phyloP scores from a whole-genome alignment of 1,284 basidiomycete species.

The Pseudomicrostroma phylloplanum region DNA sequence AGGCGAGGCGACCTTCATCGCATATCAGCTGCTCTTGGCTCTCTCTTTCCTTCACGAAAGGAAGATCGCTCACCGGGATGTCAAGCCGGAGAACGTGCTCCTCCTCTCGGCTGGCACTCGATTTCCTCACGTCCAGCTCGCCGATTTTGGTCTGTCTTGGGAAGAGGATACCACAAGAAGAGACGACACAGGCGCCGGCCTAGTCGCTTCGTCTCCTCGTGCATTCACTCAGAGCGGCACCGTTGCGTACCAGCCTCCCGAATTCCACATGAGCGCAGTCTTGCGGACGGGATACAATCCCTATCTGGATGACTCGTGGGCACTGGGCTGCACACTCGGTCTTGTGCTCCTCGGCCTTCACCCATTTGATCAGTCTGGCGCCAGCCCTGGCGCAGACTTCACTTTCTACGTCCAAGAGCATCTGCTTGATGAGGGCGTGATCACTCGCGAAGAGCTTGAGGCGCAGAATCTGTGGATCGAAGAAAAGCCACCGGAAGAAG shows the following conservation, averaged over 20 bases:
- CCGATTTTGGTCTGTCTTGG: conserved; percentile 11
- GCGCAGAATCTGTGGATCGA: too few species aligned
- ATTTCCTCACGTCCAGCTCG: conserved; percentile 5
- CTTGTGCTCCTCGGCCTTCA: not conserved
- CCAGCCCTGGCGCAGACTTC: too few species aligned
- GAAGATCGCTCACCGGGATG: conserved; percentile 6
- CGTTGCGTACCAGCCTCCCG: not conserved
- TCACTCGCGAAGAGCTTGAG: too few species aligned
- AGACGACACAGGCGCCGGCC: not conserved
- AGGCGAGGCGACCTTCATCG: conserved; percentile 2
- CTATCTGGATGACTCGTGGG: not conserved
- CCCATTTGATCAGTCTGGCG: too few species aligned
- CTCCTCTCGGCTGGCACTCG: not conserved
- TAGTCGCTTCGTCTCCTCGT: not conserved
- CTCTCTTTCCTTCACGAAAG: conserved; percentile 1
- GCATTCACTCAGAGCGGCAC: not conserved
- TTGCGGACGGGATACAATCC: not conserved
- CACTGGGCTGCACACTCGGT: not conserved
- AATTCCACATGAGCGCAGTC: not conserved
- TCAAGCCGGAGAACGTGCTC: conserved; percentile 9
- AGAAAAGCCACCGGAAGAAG: too few species aligned
- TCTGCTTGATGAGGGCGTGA: too few species aligned
- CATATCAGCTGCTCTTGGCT: not conserved
- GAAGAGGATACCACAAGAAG: not conserved
- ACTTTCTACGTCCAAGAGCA: too few species aligned